Base-by-base conservation (phyloP, 2,329 filamentous ascomycete genomes). In the Diaporthe eres region DNA sequence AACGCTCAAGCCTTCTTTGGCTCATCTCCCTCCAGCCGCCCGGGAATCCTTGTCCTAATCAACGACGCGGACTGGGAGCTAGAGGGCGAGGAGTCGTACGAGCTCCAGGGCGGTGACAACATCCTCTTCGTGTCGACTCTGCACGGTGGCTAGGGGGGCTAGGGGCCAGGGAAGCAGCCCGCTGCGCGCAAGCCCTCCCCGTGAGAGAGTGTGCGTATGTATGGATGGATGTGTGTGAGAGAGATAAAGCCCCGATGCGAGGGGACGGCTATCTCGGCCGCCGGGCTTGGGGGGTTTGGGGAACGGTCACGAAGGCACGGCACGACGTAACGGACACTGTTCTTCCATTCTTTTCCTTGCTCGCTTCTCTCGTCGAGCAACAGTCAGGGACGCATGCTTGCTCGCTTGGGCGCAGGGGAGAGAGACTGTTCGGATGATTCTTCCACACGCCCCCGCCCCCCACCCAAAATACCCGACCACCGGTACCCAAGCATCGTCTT, bases 21-120 rank as follows among this genome's bases (percentile, higher is more conserved):
- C 47, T 53, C 61, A 51, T 74, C 58, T 49, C 15, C 34, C 25
- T 53, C 77, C 79, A 98, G 96, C 77, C 95, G 97, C 72, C 97
- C 97, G 7, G 97, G 97, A 3, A 98, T 99, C 83, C 90, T 99
- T 58, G 96, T 98, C 39, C 89, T 99, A 75, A 98, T 99, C 84
- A 99, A 99, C 83, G 97, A 99, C 80, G 95, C 95, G 37, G 97
- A 99, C 84, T 99, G 97, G 97, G 97, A 98, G 84, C 90, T 99
- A 17, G 97, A 98, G 85, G 97, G 96, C 25, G 96, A 98, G 85
- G 95, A 97, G 82, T 90, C 92, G 79, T 98, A 98, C 82, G 93
- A 95, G 85, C 86, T 99, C 75, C 92, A 96, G 85, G 85, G 88
- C 77, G 90, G 92, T 75, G 97, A 99, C 86, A 96, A 94, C 82